Evolutionary conservation across 2,329 filamentous ascomycete species (phyloP).

Genomic region (Leptographium lundbergii): DNA sequence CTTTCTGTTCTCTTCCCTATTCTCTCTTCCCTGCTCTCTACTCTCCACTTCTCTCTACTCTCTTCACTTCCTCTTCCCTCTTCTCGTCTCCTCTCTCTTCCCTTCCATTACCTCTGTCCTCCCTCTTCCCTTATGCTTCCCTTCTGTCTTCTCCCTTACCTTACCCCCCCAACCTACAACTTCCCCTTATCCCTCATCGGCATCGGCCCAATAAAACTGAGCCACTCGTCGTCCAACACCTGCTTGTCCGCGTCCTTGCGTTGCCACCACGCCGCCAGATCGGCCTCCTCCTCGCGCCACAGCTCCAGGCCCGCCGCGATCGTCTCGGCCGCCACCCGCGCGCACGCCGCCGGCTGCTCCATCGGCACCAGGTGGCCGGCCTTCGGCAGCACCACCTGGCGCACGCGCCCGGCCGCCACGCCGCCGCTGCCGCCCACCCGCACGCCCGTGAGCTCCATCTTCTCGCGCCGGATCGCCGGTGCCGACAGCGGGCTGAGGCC

Average conservation of each 20-base stretch:
- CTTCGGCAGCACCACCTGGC: conserved; percentile 47
- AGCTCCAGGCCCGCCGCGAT: conserved; percentile 40
- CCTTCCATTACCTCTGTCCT: not conserved
- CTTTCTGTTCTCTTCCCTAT: no score
- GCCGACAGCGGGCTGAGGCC: conserved; percentile 42
- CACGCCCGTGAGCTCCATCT: conserved; percentile 50
- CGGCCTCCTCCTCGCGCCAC: conserved; percentile 44
- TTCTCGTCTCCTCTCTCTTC: no score
- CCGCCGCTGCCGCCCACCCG: conserved; percentile 58
- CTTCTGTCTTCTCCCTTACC: not conserved
- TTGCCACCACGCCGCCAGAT: conserved; percentile 41
- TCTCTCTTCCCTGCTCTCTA: no score
- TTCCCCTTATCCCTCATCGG: conserved; percentile 3
- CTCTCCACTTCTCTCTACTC: not conserved
- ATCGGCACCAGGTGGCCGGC: conserved; percentile 75
- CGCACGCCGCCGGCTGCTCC: conserved; percentile 59
- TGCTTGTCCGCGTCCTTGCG: conserved; percentile 40
- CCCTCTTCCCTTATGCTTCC: not conserved
- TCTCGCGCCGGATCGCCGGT: conserved; percentile 37
- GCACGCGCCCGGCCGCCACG: conserved; percentile 50
- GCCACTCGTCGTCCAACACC: conserved; percentile 41
- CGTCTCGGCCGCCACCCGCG: conserved; percentile 45
- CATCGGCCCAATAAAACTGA: conserved; percentile 6
- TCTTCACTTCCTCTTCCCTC: not conserved
- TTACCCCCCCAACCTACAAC: no score